Conservation (phyloP, 192 early-diverging fungal species). For the Funneliformis mosseae region DNA sequence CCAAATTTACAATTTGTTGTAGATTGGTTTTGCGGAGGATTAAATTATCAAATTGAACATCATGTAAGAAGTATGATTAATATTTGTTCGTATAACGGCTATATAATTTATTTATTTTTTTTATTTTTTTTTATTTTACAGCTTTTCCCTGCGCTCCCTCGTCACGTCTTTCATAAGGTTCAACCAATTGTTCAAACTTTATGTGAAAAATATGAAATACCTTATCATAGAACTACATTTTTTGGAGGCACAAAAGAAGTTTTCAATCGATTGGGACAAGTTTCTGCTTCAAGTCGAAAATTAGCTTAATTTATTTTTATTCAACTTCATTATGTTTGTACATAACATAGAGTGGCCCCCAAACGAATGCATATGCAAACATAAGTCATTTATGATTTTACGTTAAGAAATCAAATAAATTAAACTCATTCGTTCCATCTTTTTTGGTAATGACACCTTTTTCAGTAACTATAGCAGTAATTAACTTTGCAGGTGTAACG, state of each 20-base stretch:
- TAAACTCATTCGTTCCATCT: conserved; percentile 51
- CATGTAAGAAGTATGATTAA: conserved; percentile 52
- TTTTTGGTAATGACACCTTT: conserved; percentile 72
- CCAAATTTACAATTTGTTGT: conserved; percentile 10
- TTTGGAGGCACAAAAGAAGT: conserved; percentile 64
- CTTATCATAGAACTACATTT: conserved; percentile 67
- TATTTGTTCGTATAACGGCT: background rate
- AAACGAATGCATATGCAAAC: too few species aligned
- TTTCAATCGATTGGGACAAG: conserved; percentile 50
- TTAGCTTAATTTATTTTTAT: conserved; percentile 24
- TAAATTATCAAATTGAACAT: conserved; percentile 89
- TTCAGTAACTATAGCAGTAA: conserved; percentile 92
- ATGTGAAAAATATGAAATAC: conserved; percentile 67
- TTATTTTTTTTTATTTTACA: conserved; percentile 10
- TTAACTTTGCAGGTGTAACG: conserved; percentile 84
- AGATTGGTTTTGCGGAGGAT: conserved; percentile 83
- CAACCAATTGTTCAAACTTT: conserved; percentile 64
- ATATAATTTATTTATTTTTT: background rate
- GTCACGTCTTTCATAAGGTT: conserved; percentile 68
- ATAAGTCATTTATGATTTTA: too few species aligned
- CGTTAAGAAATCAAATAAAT: conserved; percentile 51
- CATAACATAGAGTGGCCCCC: too few species aligned
- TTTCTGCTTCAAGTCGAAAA: conserved; percentile 38
- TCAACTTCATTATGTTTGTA: too few species aligned
- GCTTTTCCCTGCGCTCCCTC: conserved; percentile 79